Percentiles rank a stretch among this genome's conserved stretches.
Conservation (phyloP, 1,284 basidiomycete species). For the Ceratorhiza oryzae-sativae region DNA sequence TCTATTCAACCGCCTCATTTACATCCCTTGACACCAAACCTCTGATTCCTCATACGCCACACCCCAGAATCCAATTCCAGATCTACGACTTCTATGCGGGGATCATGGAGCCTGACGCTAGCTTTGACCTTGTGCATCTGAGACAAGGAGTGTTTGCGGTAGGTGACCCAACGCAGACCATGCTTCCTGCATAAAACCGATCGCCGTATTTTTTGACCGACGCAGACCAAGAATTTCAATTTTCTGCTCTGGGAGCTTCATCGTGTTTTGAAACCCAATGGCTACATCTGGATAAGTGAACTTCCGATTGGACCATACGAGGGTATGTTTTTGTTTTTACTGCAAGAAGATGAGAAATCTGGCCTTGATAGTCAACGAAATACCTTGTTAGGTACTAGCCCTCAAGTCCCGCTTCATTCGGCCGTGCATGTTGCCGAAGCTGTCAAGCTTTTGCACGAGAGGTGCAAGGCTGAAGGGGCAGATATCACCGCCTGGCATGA, state of each 20-base stretch:
- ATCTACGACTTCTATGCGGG: conserved; percentile 24
- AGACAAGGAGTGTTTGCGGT: conserved; percentile 4
- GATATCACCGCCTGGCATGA: conserved; percentile 8
- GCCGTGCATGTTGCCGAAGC: neutral
- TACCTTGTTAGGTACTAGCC: neutral
- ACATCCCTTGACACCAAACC: conserved; percentile 20
- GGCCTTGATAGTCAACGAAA: neutral
- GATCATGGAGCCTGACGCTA: conserved; percentile 12
- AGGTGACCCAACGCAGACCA: neutral
- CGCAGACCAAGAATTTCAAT: no score
- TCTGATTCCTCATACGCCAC: neutral
- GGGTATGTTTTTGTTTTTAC: neutral
- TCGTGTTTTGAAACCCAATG: conserved; percentile 5
- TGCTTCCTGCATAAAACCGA: neutral
- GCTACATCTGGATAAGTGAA: neutral
- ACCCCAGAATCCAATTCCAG: conserved; percentile 11
- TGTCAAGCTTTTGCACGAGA: neutral
- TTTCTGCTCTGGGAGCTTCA: neutral
- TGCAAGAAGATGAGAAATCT: neutral
- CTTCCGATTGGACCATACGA: neutral
- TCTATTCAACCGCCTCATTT: conserved; percentile 1
- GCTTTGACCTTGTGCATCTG: conserved; percentile 22
- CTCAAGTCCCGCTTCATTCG: neutral
- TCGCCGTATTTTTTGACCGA: neutral
- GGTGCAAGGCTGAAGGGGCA: no score